Conservation (phyloP, 441 rosid genomes). For the Sinapis alba region DNA sequence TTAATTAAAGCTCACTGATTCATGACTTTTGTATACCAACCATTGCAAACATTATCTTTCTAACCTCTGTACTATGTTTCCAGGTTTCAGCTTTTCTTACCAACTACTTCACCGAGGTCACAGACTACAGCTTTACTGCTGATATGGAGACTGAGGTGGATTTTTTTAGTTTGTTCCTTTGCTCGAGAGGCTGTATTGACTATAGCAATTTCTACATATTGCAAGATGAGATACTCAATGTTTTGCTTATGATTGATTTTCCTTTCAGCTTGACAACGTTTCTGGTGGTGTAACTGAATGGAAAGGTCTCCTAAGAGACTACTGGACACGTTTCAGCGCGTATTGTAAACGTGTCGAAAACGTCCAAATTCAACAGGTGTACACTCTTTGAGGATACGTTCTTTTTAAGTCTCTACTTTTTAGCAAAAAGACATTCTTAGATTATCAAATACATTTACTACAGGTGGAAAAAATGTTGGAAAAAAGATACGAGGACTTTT, state of each 20-base stretch:
- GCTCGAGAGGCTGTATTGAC: conserved; percentile 7
- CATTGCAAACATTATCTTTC: conserved; percentile 2
- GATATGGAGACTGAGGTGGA: conserved; percentile 97
- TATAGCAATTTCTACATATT: conserved; percentile 24
- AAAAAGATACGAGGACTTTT: conserved; percentile 69
- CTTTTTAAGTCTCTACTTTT: background rate
- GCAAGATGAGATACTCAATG: conserved; percentile 5
- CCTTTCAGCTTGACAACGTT: conserved; percentile 94
- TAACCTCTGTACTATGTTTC: conserved; percentile 32
- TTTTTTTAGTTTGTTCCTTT: conserved; percentile 15
- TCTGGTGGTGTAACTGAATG: conserved; percentile 96
- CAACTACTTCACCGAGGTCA: conserved; percentile 88
- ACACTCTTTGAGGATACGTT: conserved; percentile 31
- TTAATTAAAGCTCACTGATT: conserved; percentile 15
- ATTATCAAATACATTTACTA: conserved; percentile 32
- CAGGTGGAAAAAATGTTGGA: conserved; percentile 99
- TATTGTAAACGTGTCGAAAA: conserved; percentile 69
- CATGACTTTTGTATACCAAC: conserved; percentile 13
- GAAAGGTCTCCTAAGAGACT: conserved; percentile 95
- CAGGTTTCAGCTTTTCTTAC: conserved; percentile 98
- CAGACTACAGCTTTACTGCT: conserved; percentile 97
- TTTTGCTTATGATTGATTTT: conserved; percentile 22
- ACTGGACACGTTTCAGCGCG: conserved; percentile 90
- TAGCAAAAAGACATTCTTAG: background rate
- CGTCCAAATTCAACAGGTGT: conserved; percentile 93